Base-by-base conservation (phyloP, 176 grass and related monocot genomes). In the Ensete glaucum region DNA sequence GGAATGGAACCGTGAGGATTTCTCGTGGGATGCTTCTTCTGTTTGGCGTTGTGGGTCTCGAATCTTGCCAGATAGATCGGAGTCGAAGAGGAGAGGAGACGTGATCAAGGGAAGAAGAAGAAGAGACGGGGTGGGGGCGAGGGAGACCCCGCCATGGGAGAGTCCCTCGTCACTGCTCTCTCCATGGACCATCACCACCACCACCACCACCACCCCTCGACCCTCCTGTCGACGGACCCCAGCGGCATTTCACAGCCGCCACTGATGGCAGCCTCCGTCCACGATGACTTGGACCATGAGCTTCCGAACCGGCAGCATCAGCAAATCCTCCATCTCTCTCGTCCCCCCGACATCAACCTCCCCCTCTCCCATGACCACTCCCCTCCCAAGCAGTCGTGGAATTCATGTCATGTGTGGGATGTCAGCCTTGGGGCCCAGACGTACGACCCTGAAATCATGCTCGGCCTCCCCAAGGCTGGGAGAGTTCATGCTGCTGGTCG, bases 181-280 rank as follows among this genome's bases (percentile, higher is more conserved):
- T 86, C 90, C 68, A 92, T 89, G 83, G 90, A 92, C 54, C 87
- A 91, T 85, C 83, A 71, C 60, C 81, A 23, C 22, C 22, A 23
- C 60, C 81, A 23, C 22, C 22, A 23, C 22, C 22, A 23, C 75
- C 63, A 65, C 67, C 86, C 84, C 73, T 84, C 73, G 72, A 92
- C 90, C 64, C 90, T 80, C 62, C 90, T 92, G 63, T 92, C 90
- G 43, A 92, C 89, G 83, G 90, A 92, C 51, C 72, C 86, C 9
- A 72, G 79, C 0, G 86, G 86, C 7, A 11, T 25, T 22, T 3
- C 4, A 3, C 50, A 53, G 23, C 83, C 81, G 19, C 60, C 68
- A 1, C 43, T 71, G 53, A 81, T 84, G 0, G 65, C 51, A 0
- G 88, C 81, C 10, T 72, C 89, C 16, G 55, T 73, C 0, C 78